These are phyloP conservation scores for Schizothecium vesticola DNA, from an alignment of 495 filamentous ascomycete species.

Conservation along the genomic window DNA sequence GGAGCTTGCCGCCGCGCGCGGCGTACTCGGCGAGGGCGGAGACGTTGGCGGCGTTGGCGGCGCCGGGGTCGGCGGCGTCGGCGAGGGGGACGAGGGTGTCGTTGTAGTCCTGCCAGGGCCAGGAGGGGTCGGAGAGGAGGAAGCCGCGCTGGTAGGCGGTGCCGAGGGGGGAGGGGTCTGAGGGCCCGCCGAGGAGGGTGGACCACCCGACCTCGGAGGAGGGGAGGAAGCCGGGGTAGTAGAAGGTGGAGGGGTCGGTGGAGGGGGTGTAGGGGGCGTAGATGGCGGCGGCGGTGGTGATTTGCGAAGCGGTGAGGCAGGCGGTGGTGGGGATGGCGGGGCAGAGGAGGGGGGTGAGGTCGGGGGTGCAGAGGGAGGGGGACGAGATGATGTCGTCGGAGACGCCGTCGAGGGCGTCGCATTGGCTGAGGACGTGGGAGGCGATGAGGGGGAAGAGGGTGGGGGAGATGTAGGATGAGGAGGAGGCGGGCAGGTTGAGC, in stretches of 20 bases:
- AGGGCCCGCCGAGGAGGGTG: slow-evolving; percentile 17
- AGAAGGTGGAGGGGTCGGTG: slow-evolving; percentile 42
- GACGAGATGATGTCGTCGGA: slow-evolving; percentile 58
- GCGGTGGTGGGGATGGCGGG: slow-evolving; percentile 20
- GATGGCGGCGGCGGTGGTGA: slow-evolving; percentile 48
- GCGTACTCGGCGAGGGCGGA: slow-evolving; percentile 30
- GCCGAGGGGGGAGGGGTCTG: slow-evolving; percentile 30
- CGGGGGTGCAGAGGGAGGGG: slow-evolving; percentile 53
- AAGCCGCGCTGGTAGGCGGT: slow-evolving; percentile 36
- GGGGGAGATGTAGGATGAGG: slow-evolving; percentile 44
- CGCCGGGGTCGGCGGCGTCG: slow-evolving; percentile 35
- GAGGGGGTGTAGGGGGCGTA: slow-evolving; percentile 50
- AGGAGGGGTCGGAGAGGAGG: slow-evolving; percentile 37
- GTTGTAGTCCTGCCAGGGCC: slow-evolving; percentile 35
- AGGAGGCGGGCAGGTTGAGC: slow-evolving; percentile 32
- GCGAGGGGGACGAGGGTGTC: slow-evolving; percentile 20
- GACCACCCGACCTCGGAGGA: slow-evolving; percentile 29
- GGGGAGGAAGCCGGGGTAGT: slow-evolving; percentile 46
- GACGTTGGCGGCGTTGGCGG: slow-evolving; percentile 41
- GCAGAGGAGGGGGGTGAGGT: slow-evolving; percentile 51
- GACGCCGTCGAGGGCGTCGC: slow-evolving; percentile 57
- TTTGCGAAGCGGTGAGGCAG: slow-evolving; percentile 55
- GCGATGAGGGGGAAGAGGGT: slow-evolving; percentile 47
- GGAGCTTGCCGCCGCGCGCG: slow-evolving; percentile 46
- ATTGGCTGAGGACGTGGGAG: slow-evolving; percentile 60